Conservation (phyloP, 768 basidiomycete species). For the Hortiboletus campestris region DNA sequence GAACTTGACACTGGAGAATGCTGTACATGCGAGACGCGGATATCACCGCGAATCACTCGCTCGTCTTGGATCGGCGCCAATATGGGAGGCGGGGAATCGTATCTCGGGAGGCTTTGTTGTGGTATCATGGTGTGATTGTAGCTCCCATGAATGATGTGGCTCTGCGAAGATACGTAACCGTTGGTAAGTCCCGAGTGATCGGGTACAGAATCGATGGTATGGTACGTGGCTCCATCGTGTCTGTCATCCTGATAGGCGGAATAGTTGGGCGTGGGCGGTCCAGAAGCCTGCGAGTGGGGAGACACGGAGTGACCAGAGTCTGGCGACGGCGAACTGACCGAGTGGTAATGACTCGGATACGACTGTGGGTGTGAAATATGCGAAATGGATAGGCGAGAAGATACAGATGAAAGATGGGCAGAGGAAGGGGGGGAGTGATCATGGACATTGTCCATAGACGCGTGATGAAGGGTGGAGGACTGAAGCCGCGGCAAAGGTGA, state of each 20-base stretch:
- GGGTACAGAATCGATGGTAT: slow-evolving; percentile 31
- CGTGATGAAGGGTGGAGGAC: slow-evolving; percentile 27
- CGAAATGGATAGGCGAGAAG: slow-evolving; percentile 59
- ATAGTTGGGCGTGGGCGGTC: slow-evolving; percentile 38
- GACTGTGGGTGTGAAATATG: slow-evolving; percentile 57
- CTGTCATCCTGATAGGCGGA: slow-evolving; percentile 46
- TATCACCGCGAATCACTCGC: slow-evolving; percentile 32
- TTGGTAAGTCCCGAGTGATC: slow-evolving; percentile 31
- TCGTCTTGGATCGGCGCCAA: slow-evolving; percentile 55
- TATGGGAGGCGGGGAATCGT: slow-evolving; percentile 53
- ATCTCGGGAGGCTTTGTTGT: slow-evolving; percentile 33
- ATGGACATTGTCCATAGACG: slow-evolving; percentile 27
- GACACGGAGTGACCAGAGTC: slow-evolving; percentile 50
- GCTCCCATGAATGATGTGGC: slow-evolving; percentile 25
- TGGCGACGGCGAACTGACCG: slow-evolving; percentile 46
- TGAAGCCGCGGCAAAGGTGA: slow-evolving; percentile 32
- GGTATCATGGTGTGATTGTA: slow-evolving; percentile 22
- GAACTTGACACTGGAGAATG: slow-evolving; percentile 30
- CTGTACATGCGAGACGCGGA: slow-evolving; percentile 30
- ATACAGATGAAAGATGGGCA: slow-evolving; percentile 34
- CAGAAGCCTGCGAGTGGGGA: slow-evolving; percentile 33
- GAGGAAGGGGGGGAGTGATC: slow-evolving; percentile 32
- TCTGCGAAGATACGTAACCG: slow-evolving; percentile 33
- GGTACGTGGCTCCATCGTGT: slow-evolving; percentile 39
- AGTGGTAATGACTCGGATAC: slow-evolving; percentile 38